phyloP scores from a whole-genome alignment of 1,284 basidiomycete species.

The Sporisorium reilianum region DNA sequence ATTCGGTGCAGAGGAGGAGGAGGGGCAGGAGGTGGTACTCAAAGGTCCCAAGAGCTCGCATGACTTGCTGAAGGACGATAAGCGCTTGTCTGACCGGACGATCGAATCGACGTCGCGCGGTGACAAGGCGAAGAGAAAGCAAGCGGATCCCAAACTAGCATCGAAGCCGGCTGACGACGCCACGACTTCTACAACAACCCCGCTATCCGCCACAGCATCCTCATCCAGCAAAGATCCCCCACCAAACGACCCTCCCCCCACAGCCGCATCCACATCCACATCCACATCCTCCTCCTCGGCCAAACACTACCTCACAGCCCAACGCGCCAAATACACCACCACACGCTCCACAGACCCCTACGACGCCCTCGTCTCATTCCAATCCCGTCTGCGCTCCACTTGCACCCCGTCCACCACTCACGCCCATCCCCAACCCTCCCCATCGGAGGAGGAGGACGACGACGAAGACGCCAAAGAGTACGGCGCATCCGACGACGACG shows the following conservation, averaged over 20 bases:
- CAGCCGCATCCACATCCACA: background rate
- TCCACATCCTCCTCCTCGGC: background rate
- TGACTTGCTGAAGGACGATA: constrained; percentile 60
- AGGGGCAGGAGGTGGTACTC: constrained; percentile 4
- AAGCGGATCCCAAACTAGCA: background rate
- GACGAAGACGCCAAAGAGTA: constrained; percentile 56
- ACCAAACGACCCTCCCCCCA: background rate
- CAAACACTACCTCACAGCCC: constrained; percentile 8
- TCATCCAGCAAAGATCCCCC: background rate
- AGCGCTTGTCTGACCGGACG: constrained; percentile 45
- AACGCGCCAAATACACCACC: constrained; percentile 25
- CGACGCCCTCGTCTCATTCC: constrained; percentile 34
- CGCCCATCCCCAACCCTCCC: background rate
- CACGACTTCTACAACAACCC: background rate
- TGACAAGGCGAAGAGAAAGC: background rate
- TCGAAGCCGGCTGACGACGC: background rate
- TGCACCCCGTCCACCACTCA: background rate
- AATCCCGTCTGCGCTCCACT: constrained; percentile 34
- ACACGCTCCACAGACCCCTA: constrained; percentile 24
- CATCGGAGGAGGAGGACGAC: constrained; percentile 21
- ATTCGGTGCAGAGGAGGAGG: constrained; percentile 63
- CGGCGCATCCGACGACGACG: constrained; percentile 59
- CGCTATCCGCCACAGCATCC: background rate
- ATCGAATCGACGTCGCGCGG: background rate
- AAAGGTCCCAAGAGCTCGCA: constrained; percentile 63